These are phyloP conservation scores for Paraconiothyrium brasiliense DNA, from an alignment of 2,329 filamentous ascomycete genomes.

Conservation along the genomic window DNA sequence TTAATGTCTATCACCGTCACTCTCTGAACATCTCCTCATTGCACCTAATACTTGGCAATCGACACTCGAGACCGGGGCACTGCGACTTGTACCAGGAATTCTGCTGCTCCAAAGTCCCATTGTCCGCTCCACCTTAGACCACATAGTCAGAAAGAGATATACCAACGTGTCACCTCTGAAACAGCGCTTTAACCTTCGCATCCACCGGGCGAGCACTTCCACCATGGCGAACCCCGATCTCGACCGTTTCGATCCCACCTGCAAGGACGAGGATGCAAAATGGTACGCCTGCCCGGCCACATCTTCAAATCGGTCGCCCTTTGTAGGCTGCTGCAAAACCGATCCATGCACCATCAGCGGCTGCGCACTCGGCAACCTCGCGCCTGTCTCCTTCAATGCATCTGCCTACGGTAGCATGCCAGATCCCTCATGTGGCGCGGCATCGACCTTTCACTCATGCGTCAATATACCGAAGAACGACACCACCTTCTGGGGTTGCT, in stretches of 20 bases:
- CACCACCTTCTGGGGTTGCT: slow-evolving; percentile 52
- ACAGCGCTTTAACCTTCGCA: background rate
- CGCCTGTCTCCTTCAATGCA: slow-evolving; percentile 44
- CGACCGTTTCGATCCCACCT: slow-evolving; percentile 29
- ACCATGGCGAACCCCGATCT: slow-evolving; percentile 3
- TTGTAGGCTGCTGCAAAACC: slow-evolving; percentile 53
- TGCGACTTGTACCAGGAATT: background rate
- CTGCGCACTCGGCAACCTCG: slow-evolving; percentile 47
- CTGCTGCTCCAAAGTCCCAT: background rate
- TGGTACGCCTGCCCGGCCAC: slow-evolving; percentile 38
- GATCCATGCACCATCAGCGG: slow-evolving; percentile 52
- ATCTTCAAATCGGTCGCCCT: slow-evolving; percentile 32
- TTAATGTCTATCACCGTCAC: slow-evolving; percentile 9
- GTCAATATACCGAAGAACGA: slow-evolving; percentile 39
- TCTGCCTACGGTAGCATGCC: slow-evolving; percentile 43
- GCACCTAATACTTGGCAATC: background rate
- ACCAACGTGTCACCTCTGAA: background rate
- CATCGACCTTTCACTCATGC: slow-evolving; percentile 42
- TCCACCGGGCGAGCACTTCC: background rate
- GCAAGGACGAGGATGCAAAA: slow-evolving; percentile 28
- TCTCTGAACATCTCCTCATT: background rate
- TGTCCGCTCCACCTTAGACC: background rate
- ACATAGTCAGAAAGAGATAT: background rate
- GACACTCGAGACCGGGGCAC: background rate
- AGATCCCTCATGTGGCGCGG: slow-evolving; percentile 43